Evolutionary conservation across 2,329 filamentous ascomycete species (phyloP).

Genomic region (Diaporthe citrichinensis): DNA sequence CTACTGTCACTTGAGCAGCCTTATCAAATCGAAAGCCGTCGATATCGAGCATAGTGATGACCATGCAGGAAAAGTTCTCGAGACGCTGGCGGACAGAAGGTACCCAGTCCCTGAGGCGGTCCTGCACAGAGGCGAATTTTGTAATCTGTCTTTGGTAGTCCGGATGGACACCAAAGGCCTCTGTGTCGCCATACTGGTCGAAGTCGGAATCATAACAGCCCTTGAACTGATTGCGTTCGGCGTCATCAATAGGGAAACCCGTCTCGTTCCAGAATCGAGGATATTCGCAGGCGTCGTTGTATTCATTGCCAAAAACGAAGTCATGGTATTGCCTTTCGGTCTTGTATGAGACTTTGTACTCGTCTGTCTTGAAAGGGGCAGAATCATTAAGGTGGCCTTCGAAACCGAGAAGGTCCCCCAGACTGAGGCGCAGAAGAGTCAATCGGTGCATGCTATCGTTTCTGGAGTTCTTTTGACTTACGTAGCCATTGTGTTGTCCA

Average conservation of each 20-base stretch:
- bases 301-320: constrained; percentile 67
- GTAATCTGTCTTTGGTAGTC: constrained; percentile 75
- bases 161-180: constrained; percentile 74
- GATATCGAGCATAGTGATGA: constrained; percentile 73
- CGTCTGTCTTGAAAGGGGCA: constrained; percentile 66
- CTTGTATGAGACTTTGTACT: constrained; percentile 73
- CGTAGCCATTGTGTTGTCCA: constrained; percentile 76
- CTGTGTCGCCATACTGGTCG: constrained; percentile 74
- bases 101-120: constrained; percentile 75
- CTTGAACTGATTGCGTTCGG: constrained; percentile 60
- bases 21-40: constrained; percentile 78
- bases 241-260: constrained; percentile 63
- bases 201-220: constrained; percentile 76
- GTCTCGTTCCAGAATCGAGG: constrained; percentile 74
- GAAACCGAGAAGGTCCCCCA: constrained; percentile 75
- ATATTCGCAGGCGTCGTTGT: constrained; percentile 68
- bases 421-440: constrained; percentile 49
- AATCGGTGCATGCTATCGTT: background rate
- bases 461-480: constrained; percentile 50
- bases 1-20: constrained; percentile 74
- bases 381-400: constrained; percentile 71
- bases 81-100: constrained; percentile 70
- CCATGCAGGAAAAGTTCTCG: constrained; percentile 73
- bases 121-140: constrained; percentile 77
- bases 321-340: constrained; percentile 68